Base-by-base conservation (phyloP, 805 yeast genomes). In the Wickerhamomyces silvicola region DNA sequence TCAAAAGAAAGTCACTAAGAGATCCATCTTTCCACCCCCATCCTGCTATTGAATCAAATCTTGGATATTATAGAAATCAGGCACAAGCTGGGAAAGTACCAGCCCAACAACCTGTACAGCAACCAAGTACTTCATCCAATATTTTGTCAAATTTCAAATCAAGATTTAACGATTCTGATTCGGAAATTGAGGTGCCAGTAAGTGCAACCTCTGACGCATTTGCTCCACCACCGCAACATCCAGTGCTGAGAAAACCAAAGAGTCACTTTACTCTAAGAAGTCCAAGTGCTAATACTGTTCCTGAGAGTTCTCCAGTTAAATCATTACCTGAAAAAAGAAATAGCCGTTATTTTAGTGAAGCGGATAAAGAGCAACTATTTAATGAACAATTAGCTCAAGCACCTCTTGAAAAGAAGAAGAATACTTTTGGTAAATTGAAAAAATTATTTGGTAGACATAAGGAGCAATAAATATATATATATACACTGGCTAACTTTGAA, bases 161-260 rank as follows among this genome's bases (percentile, higher is more conserved):
- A 1, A 63, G 84, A 43, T 70, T 77, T 39, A 64, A 62, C 5
- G 86, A 79, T 48, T 75, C 82, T 3, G 83, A 78, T 45, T 77
- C 79, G 10, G 84, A 78, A 27, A 52, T 51, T 10, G 75, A 68
- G 14, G 47, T 43, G 17, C 54, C 56, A 10, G 17, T 38, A 10
- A 34, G 24, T 27, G 18, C 24, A 10, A 18, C 29, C 8, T 14
- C 37, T 10, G 34, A 41, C 4, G 36, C 22, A 23, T 38, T 42
- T 27, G 39, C 43, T 4, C 46, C 52, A 17, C 46, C 48, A 5
- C 45, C 47, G 14, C 15, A 24, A 6, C 36, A 28, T 11, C 40
- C 46, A 12, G 11, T 37, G 2, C 32, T 51, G 20, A 41, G 47
- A 30, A 51, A 51, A 14, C 54, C 55, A 24, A 45, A 39, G 21